Evolutionary conservation across 164 flowering plant genomes (phyloP).

Genomic region (Macadamia integrifolia): DNA sequence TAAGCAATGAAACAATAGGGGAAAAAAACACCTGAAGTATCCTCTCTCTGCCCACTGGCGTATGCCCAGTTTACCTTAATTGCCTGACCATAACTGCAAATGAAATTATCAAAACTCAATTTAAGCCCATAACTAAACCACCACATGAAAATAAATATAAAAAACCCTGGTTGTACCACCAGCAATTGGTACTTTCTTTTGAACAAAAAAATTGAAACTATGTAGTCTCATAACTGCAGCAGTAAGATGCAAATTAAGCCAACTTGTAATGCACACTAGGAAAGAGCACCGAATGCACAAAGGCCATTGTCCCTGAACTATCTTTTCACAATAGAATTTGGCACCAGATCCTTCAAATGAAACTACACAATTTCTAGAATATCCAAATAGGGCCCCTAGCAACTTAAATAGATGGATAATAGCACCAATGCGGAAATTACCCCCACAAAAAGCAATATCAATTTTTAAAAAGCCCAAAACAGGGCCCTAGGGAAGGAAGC

Average conservation of each 20-base stretch:
- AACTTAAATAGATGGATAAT: too few species aligned
- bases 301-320: background rate
- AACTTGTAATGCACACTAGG: background rate
- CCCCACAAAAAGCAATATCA: too few species aligned
- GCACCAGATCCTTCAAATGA: background rate
- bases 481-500: too few species aligned
- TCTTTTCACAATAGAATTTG: background rate
- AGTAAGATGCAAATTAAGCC: background rate
- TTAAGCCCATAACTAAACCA: background rate
- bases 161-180: background rate
- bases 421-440: too few species aligned
- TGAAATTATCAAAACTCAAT: background rate
- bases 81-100: slow-evolving; percentile 92
- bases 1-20: background rate
- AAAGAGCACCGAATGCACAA: background rate
- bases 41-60: slow-evolving; percentile 97
- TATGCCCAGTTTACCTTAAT: slow-evolving; percentile 99
- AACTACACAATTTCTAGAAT: background rate
- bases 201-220: too few species aligned
- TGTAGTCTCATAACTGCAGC: too few species aligned
- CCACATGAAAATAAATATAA: background rate
- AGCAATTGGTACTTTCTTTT: too few species aligned
- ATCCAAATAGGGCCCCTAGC: too few species aligned
- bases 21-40: slow-evolving; percentile 59
- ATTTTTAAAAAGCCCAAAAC: too few species aligned